phyloP scores from a whole-genome alignment of 352 stramenopile species.

The Aphanomyces euteiches region DNA sequence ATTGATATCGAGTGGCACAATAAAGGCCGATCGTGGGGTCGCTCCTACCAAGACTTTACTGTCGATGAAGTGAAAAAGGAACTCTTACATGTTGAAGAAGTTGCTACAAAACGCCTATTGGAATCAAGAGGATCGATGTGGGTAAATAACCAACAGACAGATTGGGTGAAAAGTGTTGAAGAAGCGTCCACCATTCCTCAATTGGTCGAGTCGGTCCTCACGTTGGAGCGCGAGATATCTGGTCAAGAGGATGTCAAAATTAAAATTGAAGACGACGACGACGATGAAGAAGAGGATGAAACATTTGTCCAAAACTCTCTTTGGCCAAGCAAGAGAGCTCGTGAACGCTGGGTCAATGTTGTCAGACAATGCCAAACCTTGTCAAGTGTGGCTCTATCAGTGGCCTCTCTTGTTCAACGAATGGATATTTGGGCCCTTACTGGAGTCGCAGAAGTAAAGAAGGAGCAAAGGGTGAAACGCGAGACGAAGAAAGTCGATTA shows the following conservation, averaged over 20 bases:
- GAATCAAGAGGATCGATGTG: slow-evolving; percentile 53
- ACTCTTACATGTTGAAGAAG: slow-evolving; percentile 52
- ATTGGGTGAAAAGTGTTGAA: slow-evolving; percentile 55
- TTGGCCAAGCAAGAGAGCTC: slow-evolving; percentile 69
- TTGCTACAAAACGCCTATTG: slow-evolving; percentile 58
- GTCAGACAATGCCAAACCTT: slow-evolving; percentile 55
- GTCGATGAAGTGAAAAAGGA: slow-evolving; percentile 57
- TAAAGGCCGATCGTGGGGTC: slow-evolving; percentile 52
- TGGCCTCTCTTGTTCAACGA: slow-evolving; percentile 64
- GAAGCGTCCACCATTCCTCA: slow-evolving; percentile 37
- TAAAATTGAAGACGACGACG: slow-evolving; percentile 70
- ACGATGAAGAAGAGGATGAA: slow-evolving; percentile 64
- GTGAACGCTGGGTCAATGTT: slow-evolving; percentile 62
- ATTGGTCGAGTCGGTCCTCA: slow-evolving; percentile 46
- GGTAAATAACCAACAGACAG: slow-evolving; percentile 30
- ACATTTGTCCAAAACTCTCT: slow-evolving; percentile 55
- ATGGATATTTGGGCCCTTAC: slow-evolving; percentile 64
- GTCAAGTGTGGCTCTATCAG: slow-evolving; percentile 48
- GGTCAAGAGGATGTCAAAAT: slow-evolving; percentile 54
- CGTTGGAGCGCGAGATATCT: slow-evolving; percentile 64
- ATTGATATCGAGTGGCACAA: slow-evolving; percentile 51
- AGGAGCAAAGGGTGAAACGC: slow-evolving; percentile 35
- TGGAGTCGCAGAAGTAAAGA: slow-evolving; percentile 57
- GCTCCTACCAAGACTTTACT: slow-evolving; percentile 37
- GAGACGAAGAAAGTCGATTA: slow-evolving; percentile 38